Evolutionary conservation across 805 yeast species (phyloP).

Genomic region (Clavispora santaluciae): DNA sequence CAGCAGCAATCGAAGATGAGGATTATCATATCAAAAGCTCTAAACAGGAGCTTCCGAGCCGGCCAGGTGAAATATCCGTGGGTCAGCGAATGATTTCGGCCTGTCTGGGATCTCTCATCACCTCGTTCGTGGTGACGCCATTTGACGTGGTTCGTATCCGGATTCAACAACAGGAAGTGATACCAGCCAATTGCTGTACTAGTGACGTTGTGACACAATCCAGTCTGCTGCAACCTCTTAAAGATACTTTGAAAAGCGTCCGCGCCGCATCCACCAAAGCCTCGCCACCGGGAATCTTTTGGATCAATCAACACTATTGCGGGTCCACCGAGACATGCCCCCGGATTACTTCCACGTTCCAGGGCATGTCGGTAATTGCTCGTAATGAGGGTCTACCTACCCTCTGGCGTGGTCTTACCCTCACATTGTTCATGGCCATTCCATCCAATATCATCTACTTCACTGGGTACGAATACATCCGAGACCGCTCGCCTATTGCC

Average conservation of each 20-base stretch:
- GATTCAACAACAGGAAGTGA: conserved; percentile 69
- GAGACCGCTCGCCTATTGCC: conserved; percentile 57
- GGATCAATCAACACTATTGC: conserved; percentile 36
- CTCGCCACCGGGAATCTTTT: conserved; percentile 24
- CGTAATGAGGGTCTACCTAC: conserved; percentile 70
- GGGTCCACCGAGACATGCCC: conserved; percentile 36
- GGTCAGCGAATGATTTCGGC: conserved; percentile 74
- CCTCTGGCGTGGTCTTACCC: conserved; percentile 83
- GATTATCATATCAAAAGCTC: conserved; percentile 7
- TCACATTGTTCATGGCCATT: conserved; percentile 81
- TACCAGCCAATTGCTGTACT: conserved; percentile 16
- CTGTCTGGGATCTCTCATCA: conserved; percentile 66
- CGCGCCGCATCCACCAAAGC: neutral
- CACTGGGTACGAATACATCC: conserved; percentile 83
- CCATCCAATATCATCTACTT: conserved; percentile 93
- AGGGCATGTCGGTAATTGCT: conserved; percentile 65
- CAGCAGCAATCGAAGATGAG: conserved; percentile 35
- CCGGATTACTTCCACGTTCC: conserved; percentile 62
- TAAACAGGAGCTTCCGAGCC: neutral
- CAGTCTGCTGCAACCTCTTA: conserved; percentile 5
- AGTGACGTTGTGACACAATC: neutral
- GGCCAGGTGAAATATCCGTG: conserved; percentile 36
- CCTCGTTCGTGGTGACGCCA: conserved; percentile 73
- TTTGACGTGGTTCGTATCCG: conserved; percentile 76
- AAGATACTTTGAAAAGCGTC: conserved; percentile 6